Evolutionary conservation across 495 filamentous ascomycete species (phyloP).

Genomic region (Neurospora discreta): DNA sequence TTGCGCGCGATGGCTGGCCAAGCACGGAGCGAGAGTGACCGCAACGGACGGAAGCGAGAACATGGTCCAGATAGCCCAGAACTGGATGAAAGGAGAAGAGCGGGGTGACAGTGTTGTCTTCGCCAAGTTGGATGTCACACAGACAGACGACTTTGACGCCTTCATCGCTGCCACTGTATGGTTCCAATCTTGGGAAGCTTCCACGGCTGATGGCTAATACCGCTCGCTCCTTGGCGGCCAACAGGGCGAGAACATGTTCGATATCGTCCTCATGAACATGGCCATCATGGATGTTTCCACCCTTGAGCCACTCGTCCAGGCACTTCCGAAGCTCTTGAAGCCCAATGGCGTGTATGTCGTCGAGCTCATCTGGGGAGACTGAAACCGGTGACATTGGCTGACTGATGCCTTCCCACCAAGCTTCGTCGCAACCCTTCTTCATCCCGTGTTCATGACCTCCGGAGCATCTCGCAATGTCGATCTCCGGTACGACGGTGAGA

Average conservation of each 20-base stretch:
- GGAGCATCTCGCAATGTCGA: slow-evolving; percentile 20
- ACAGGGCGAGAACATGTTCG: slow-evolving; percentile 14
- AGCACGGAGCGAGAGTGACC: slow-evolving; percentile 19
- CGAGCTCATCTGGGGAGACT: not conserved
- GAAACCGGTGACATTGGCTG: not conserved
- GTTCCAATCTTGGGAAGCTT: not conserved
- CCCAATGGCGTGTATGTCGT: slow-evolving; percentile 26
- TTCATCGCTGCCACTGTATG: slow-evolving; percentile 9
- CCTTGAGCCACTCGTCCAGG: slow-evolving; percentile 22
- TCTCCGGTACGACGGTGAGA: slow-evolving; percentile 7
- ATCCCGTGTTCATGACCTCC: slow-evolving; percentile 35
- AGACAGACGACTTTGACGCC: slow-evolving; percentile 11
- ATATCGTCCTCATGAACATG: slow-evolving; percentile 31
- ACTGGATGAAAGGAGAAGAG: not conserved
- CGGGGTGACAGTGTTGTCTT: slow-evolving; percentile 8
- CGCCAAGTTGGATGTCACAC: slow-evolving; percentile 25
- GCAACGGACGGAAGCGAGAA: slow-evolving; percentile 26
- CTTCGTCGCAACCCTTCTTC: slow-evolving; percentile 32
- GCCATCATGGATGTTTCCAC: slow-evolving; percentile 34
- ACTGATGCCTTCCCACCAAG: slow-evolving; percentile 6
- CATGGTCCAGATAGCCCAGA: slow-evolving; percentile 22
- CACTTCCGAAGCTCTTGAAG: slow-evolving; percentile 23
- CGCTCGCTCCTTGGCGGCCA: not conserved
- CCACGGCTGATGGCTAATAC: too few species aligned
- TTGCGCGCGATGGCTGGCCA: slow-evolving; percentile 25